Percentiles rank a stretch among this genome's conserved stretches.
Evolutionary conservation across 2,329 filamentous ascomycete genomes (phyloP).

Genomic region (Cryphonectria parasitica): DNA sequence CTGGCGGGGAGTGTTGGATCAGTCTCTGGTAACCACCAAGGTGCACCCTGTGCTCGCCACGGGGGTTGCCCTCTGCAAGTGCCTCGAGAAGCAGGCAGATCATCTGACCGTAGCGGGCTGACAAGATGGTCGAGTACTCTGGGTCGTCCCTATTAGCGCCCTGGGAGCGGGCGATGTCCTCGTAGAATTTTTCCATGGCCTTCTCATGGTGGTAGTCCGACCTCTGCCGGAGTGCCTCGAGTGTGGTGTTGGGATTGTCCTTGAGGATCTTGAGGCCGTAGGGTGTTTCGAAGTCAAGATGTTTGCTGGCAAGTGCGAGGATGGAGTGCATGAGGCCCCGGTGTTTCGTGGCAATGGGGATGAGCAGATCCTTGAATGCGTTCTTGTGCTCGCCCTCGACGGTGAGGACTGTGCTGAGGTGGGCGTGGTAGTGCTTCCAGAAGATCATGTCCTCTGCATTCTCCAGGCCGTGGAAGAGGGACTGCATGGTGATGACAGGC

Average conservation of each 20-base stretch:
- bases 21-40: constrained; percentile 76
- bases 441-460: constrained; percentile 78
- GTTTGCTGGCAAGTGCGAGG: constrained; percentile 79
- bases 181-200: constrained; percentile 57
- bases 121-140: constrained; percentile 51
- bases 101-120: constrained; percentile 65
- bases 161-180: constrained; percentile 46
- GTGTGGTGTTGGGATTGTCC: constrained; percentile 52
- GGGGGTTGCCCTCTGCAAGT: constrained; percentile 57
- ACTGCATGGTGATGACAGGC: constrained; percentile 60
- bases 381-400: constrained; percentile 81
- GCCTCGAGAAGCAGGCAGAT: constrained; percentile 64
- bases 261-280: constrained; percentile 58
- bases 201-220: constrained; percentile 60
- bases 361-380: constrained; percentile 81
- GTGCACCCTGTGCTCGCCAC: constrained; percentile 78
- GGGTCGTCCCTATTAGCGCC: constrained; percentile 46
- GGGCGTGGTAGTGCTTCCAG: constrained; percentile 79
- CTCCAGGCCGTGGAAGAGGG: constrained; percentile 80
- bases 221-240: constrained; percentile 52
- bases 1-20: constrained; percentile 63
- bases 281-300: constrained; percentile 64
- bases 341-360: constrained; percentile 80
- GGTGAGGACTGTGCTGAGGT: constrained; percentile 79
- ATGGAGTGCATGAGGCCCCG: constrained; percentile 89